Conservation (phyloP, 2,329 filamentous ascomycete genomes). For the Aspergillus pseudonomiae region DNA sequence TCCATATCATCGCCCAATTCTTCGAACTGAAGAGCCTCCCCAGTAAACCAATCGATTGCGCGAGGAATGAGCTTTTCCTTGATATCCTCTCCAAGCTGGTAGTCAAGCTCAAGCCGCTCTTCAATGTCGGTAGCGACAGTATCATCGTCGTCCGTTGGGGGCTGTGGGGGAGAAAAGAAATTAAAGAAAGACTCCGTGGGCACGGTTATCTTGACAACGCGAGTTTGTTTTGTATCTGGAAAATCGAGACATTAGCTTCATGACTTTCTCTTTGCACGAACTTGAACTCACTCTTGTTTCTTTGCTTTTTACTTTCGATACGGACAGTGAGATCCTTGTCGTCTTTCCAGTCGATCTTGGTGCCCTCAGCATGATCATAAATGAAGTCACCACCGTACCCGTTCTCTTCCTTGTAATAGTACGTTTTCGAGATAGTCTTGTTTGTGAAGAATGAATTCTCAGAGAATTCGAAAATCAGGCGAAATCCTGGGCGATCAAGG, state of each 20-base stretch:
- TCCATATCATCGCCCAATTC: conserved; percentile 86
- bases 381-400: conserved; percentile 99
- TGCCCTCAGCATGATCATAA: conserved; percentile 97
- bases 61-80: conserved; percentile 99
- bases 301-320: conserved; percentile 98
- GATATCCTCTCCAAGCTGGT: conserved; percentile 98
- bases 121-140: conserved; percentile 88
- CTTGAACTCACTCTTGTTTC: conserved; percentile 88
- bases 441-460: conserved; percentile 98
- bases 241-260: neutral
- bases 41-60: conserved; percentile 99
- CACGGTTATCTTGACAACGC: conserved; percentile 98
- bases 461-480: conserved; percentile 93
- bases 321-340: conserved; percentile 92
- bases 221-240: conserved; percentile 96
- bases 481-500: conserved; percentile 96
- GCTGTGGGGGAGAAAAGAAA: conserved; percentile 95
- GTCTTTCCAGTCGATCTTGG: conserved; percentile 96
- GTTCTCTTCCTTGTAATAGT: conserved; percentile 98
- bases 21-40: conserved; percentile 95
- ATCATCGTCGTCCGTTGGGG: conserved; percentile 69
- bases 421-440: conserved; percentile 96
- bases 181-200: conserved; percentile 99
- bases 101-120: conserved; percentile 96
- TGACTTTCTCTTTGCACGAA: neutral